phyloP scores from a whole-genome alignment of 225 moss, liverwort and hornwort genomes.

The Pseudisothecium myosuroides region DNA sequence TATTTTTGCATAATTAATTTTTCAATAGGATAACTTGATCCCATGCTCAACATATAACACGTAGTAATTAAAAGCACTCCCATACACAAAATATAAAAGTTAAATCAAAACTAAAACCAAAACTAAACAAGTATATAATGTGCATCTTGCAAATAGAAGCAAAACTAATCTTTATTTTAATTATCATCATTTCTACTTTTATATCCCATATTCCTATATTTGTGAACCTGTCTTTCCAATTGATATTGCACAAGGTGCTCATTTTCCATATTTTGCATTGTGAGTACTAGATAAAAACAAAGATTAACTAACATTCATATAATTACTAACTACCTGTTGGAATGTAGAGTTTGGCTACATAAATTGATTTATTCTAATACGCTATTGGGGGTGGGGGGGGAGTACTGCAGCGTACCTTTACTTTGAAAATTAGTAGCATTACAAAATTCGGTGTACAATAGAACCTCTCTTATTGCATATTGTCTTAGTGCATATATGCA shows the following conservation, averaged over 20 bases:
- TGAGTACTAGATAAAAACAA: neutral
- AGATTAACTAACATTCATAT: neutral
- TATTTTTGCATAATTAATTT: no score
- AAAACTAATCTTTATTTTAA: no score
- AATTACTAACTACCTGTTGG: neutral
- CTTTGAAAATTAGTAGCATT: neutral
- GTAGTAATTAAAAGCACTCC: no score
- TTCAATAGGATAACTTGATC: no score
- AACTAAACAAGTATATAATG: neutral
- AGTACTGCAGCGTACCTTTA: neutral
- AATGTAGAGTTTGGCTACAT: neutral
- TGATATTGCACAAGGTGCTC: neutral
- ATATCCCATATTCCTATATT: no score
- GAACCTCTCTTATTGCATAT: no score
- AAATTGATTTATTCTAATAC: neutral
- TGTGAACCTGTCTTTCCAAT: neutral
- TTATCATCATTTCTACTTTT: no score
- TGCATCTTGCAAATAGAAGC: neutral
- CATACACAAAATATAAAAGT: no score
- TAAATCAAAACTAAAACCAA: neutral
- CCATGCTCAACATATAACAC: no score
- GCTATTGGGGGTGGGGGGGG: fast-evolving
- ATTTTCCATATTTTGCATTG: neutral
- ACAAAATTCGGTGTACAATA: neutral
- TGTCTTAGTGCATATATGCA: no score